Base-by-base conservation (phyloP, 352 stramenopile genomes). In the Elongisporangium anandrum region DNA sequence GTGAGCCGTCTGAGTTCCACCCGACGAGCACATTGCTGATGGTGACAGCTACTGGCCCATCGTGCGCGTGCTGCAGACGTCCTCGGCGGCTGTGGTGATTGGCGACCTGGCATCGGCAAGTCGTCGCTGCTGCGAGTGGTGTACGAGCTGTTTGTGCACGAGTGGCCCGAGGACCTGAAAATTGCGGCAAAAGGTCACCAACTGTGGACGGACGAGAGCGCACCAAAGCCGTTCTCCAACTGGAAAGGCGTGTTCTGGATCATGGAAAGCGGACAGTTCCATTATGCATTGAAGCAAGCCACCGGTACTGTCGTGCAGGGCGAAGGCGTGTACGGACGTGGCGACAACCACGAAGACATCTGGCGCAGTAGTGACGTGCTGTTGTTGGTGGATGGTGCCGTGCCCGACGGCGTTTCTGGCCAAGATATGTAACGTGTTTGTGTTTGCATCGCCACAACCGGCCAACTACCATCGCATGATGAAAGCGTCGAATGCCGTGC, bases 121-220 rank as follows among this genome's bases (percentile, higher is more conserved):
- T 60, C 54, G 23, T 60, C 54, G 54, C 26, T 60, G 54, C 41
- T 60, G 54, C 54, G 54, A 16, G 54, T 60, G 16, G 39, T 60
- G 41, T 52, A 26, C 39, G 54, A 51, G 54, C 21, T 60, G 39
- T 60, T 60, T 52, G 54, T 60, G 13, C 39, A 60, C 39, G 10
- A 26, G 19, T 52, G 54, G 54, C 41, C 54, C 15, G 39, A 34
- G 24, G 7, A 34, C 7, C 24, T 34, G 24, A 34, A 34, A 34
- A 7, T 8, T 8, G 24, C 24, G 24, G 24, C 24, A 34, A 34
- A 34, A 34, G 4, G 24, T 34, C 24, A 7, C 24, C 24, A 7
- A 34, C 7, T 23, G 47, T 23, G 3, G 47, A 52, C 29, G 5
- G 29, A 41, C 29, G 9, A 41, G 5, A 41, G 29, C 29, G 9